phyloP scores from a whole-genome alignment of 116 monocot genomes.

The Papilionanthe hybrid region DNA sequence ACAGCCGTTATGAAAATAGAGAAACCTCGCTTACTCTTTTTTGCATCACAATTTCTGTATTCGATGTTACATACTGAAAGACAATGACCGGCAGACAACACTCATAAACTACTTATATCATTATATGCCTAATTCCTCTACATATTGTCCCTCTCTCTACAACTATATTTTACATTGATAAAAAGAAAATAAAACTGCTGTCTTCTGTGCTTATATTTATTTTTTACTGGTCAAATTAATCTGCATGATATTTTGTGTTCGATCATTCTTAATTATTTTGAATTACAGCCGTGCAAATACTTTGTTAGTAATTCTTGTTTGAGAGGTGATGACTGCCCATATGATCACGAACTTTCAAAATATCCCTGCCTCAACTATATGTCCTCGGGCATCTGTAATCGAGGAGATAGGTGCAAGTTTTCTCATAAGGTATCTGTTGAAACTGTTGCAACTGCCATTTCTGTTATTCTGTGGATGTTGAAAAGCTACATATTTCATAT shows the following conservation, averaged over 20 bases:
- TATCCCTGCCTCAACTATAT: constrained; percentile 74
- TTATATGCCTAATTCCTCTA: neutral
- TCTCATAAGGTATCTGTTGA: constrained; percentile 61
- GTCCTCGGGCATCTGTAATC: constrained; percentile 56
- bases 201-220: neutral
- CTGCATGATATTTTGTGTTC: neutral
- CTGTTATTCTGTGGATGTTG: neutral
- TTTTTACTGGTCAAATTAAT: neutral
- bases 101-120: neutral
- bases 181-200: neutral
- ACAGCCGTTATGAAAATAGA: neutral
- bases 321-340: constrained; percentile 88
- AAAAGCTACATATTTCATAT: neutral
- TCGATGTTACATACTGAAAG: neutral
- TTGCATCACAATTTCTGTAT: neutral
- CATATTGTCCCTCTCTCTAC: neutral
- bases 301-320: constrained; percentile 66
- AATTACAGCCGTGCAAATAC: constrained; percentile 70
- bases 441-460: neutral
- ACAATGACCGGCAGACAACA: neutral
- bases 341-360: constrained; percentile 80
- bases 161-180: neutral
- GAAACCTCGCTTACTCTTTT: neutral
- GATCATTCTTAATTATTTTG: neutral
- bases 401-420: constrained; percentile 87